phyloP scores from a whole-genome alignment of 768 basidiomycete genomes.

The Phanerochaete sordida region DNA sequence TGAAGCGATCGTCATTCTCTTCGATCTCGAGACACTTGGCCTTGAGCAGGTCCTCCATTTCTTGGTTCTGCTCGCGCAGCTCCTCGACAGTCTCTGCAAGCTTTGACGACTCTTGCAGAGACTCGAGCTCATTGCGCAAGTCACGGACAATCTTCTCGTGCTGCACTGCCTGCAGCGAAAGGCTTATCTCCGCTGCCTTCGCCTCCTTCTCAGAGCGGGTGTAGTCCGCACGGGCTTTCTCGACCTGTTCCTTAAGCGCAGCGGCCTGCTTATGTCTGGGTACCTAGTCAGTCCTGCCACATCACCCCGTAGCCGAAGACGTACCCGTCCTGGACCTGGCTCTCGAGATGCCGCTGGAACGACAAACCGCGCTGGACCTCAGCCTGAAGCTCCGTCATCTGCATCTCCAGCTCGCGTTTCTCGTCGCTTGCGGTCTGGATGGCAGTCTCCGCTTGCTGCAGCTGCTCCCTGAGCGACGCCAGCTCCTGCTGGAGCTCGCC shows the following conservation, averaged over 20 bases:
- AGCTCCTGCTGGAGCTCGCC: conserved; percentile 20
- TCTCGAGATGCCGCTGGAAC: conserved; percentile 58
- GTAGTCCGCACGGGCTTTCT: conserved; percentile 38
- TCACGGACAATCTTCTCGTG: conserved; percentile 61
- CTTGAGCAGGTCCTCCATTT: conserved; percentile 72
- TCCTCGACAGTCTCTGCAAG: conserved; percentile 53
- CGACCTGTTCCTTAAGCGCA: conserved; percentile 38
- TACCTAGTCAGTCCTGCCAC: not conserved
- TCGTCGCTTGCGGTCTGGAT: conserved; percentile 44
- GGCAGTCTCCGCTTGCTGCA: conserved; percentile 38
- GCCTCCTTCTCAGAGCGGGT: conserved; percentile 53
- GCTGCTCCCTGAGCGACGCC: conserved; percentile 30
- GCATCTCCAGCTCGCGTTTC: conserved; percentile 46
- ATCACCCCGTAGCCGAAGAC: conserved; percentile 13
- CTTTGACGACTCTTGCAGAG: conserved; percentile 50
- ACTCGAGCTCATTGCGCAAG: conserved; percentile 53
- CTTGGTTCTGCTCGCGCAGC: conserved; percentile 64
- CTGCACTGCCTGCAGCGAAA: conserved; percentile 61
- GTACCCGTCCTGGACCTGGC: conserved; percentile 60
- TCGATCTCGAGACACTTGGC: conserved; percentile 76
- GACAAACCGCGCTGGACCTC: conserved; percentile 65
- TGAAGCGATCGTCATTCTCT: conserved; percentile 76
- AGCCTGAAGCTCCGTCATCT: conserved; percentile 57
- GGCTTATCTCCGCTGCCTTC: conserved; percentile 62
- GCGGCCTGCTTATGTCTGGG: conserved; percentile 46